These are phyloP conservation scores for Candida taoyuanica DNA, from an alignment of 805 yeast genomes.

Conservation along the genomic window DNA sequence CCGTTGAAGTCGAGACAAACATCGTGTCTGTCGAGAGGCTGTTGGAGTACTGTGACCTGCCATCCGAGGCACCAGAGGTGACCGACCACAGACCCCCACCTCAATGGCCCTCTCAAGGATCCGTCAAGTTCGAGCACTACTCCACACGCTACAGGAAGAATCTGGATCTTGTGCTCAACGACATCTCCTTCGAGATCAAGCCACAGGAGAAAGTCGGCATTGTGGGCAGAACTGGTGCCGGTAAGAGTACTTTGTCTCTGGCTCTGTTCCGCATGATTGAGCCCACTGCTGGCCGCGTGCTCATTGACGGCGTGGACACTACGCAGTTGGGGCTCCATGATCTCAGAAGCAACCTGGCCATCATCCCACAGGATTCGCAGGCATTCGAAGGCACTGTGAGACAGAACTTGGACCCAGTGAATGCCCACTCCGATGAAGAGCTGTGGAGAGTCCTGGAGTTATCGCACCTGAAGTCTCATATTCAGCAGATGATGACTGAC, in stretches of 20 bases:
- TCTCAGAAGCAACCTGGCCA: constrained; percentile 70
- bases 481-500: constrained; percentile 46
- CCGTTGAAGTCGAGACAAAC: constrained; percentile 96
- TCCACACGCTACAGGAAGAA: constrained; percentile 82
- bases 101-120: constrained; percentile 73
- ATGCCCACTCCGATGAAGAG: constrained; percentile 59
- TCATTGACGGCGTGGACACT: constrained; percentile 70
- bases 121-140: constrained; percentile 61
- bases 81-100: constrained; percentile 63
- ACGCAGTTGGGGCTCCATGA: constrained; percentile 68
- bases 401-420: constrained; percentile 82
- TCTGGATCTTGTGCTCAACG: constrained; percentile 71
- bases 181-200: constrained; percentile 57
- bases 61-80: constrained; percentile 78
- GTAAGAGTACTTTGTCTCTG: constrained; percentile 80
- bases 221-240: constrained; percentile 97
- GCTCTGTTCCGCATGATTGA: constrained; percentile 86
- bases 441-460: constrained; percentile 79
- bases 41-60: constrained; percentile 72
- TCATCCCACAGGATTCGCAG: constrained; percentile 93
- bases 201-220: constrained; percentile 87
- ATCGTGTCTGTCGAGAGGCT: constrained; percentile 96
- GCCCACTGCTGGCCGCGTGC: constrained; percentile 59
- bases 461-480: constrained; percentile 69
- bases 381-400: constrained; percentile 83